phyloP scores from a whole-genome alignment of 148 eudicot species.

The Rhododendron griersonianum region DNA sequence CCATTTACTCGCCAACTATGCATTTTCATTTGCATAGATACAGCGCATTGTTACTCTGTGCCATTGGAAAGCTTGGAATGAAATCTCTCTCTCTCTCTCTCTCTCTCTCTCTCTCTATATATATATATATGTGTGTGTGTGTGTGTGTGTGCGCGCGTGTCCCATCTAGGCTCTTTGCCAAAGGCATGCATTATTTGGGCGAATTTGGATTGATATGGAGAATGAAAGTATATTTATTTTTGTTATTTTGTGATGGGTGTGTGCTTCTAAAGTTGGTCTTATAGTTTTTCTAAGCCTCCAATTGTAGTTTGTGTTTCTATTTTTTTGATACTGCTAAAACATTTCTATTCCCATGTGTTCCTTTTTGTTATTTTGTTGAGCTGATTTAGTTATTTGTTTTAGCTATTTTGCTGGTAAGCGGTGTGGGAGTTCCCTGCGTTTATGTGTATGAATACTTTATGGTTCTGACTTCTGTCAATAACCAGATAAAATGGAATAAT shows the following conservation, averaged over 20 bases:
- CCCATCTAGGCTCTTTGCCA: background rate
- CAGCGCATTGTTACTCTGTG: background rate
- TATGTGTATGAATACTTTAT: background rate
- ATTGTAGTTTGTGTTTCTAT: background rate
- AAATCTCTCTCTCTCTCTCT: background rate
- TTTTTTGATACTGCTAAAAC: background rate
- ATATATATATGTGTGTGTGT: too few species aligned
- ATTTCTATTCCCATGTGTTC: background rate
- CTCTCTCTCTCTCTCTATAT: background rate
- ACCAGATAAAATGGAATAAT: background rate
- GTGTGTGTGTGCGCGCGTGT: background rate
- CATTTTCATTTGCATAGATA: background rate
- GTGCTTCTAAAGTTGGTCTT: background rate
- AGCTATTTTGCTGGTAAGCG: background rate
- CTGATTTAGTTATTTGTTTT: background rate
- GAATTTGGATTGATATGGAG: background rate
- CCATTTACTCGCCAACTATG: background rate
- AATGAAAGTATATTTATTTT: background rate
- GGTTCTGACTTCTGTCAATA: background rate
- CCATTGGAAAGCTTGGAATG: background rate
- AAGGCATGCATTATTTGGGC: background rate
- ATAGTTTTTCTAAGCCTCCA: background rate
- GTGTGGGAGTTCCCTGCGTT: background rate
- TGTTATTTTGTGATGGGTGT: background rate
- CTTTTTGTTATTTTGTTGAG: background rate